These are phyloP conservation scores for Isatis tinctoria DNA, from an alignment of 345 rosid genomes.

Conservation along the genomic window DNA sequence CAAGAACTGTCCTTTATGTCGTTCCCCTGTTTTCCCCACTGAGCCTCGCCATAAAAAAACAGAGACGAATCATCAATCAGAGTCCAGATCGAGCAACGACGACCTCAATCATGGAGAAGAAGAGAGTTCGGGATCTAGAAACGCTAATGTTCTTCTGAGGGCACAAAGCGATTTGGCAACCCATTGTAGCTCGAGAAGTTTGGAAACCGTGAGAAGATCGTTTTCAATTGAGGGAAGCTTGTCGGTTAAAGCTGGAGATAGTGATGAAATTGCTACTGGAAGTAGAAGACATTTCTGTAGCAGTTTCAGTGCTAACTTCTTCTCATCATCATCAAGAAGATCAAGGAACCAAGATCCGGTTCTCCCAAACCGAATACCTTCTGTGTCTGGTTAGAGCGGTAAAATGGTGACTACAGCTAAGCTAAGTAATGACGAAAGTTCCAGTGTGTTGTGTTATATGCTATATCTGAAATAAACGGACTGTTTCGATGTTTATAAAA, in stretches of 20 bases:
- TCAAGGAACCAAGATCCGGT: constrained; percentile 27
- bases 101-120: constrained; percentile 20
- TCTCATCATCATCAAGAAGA: constrained; percentile 28
- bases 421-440: background rate
- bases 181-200: background rate
- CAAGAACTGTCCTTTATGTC: constrained; percentile 79
- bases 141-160: constrained; percentile 14
- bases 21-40: constrained; percentile 48
- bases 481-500: background rate
- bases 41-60: constrained; percentile 5
- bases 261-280: background rate
- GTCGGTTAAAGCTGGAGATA: constrained; percentile 5
- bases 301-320: constrained; percentile 34
- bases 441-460: background rate
- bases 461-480: background rate
- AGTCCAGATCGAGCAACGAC: background rate
- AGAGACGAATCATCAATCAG: background rate
- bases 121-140: constrained; percentile 21
- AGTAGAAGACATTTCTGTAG: constrained; percentile 21
- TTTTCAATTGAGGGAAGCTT: constrained; percentile 45
- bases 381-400: background rate
- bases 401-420: background rate
- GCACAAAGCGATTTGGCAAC: constrained; percentile 33
- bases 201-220: constrained; percentile 45
- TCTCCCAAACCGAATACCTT: constrained; percentile 12